These are phyloP conservation scores for Plectosphaerella plurivora DNA, from an alignment of 2,329 filamentous ascomycete genomes.

Conservation along the genomic window DNA sequence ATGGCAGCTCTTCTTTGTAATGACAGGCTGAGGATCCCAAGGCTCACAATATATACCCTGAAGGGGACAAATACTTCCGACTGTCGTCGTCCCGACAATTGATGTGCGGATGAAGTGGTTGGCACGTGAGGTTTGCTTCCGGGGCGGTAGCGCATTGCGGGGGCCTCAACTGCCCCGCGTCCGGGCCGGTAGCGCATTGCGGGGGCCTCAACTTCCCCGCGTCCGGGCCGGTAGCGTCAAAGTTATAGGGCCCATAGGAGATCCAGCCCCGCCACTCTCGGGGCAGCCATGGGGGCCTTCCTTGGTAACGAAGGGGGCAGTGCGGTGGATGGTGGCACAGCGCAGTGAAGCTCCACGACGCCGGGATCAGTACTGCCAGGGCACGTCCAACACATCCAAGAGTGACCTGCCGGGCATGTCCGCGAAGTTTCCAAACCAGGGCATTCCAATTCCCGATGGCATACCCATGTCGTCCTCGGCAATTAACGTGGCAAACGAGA, in stretches of 20 bases:
- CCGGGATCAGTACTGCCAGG: not conserved
- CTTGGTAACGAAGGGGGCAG: too few species aligned
- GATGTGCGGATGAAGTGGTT: not conserved
- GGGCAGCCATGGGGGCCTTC: too few species aligned
- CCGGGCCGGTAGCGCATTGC: not conserved
- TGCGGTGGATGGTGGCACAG: too few species aligned
- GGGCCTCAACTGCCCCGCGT: too few species aligned
- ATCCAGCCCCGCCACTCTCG: too few species aligned
- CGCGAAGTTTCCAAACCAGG: not conserved
- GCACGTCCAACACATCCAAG: not conserved
- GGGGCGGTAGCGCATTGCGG: too few species aligned
- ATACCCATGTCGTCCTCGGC: not conserved
- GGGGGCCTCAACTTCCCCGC: not conserved
- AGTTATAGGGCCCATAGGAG: not conserved
- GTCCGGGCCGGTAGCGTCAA: not conserved
- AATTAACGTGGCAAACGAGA: not conserved
- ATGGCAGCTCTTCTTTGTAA: not conserved
- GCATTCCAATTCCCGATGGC: too few species aligned
- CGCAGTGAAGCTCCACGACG: too few species aligned
- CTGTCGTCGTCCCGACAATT: not conserved
- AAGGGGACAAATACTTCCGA: not conserved
- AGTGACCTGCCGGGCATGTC: not conserved
- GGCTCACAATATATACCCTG: not conserved
- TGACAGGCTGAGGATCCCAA: not conserved
- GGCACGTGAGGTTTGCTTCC: not conserved